phyloP scores from a whole-genome alignment of 179 eudicot genomes.

The Nepenthes alata region DNA sequence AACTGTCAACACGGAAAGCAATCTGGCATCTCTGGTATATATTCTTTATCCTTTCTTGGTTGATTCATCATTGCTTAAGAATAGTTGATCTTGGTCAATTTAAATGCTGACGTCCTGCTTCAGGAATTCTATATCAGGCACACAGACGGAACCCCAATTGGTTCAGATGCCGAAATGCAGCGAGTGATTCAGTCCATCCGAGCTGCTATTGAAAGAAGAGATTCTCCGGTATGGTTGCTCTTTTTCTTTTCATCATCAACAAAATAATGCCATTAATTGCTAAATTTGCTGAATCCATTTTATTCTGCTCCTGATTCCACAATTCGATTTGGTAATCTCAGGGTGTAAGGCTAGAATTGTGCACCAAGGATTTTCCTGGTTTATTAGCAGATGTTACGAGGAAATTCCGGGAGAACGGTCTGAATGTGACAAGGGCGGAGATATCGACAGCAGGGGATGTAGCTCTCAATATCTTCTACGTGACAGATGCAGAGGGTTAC shows the following conservation, averaged over 20 bases:
- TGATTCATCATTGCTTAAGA: neutral
- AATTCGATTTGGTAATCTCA: constrained; percentile 6
- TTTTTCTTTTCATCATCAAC: neutral
- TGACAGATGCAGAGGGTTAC: constrained; percentile 64
- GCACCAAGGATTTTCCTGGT: constrained; percentile 40
- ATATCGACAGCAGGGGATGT: constrained; percentile 49
- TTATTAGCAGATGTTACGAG: constrained; percentile 72
- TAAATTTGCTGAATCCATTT: neutral
- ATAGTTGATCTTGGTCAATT: neutral
- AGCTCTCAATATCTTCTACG: constrained; percentile 59
- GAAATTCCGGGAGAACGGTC: constrained; percentile 77
- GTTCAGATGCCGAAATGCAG: constrained; percentile 80
- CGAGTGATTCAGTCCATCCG: constrained; percentile 67
- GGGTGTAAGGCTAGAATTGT: constrained; percentile 80
- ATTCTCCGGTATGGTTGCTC: constrained; percentile 37
- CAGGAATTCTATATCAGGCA: constrained; percentile 91
- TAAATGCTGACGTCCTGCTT: neutral
- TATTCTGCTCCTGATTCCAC: neutral
- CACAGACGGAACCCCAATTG: constrained; percentile 70
- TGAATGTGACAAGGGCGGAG: constrained; percentile 77
- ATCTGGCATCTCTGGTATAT: constrained; percentile 52
- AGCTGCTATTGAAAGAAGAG: constrained; percentile 73
- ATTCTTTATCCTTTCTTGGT: neutral
- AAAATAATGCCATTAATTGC: neutral
- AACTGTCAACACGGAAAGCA: constrained; percentile 47